Evolutionary conservation across 164 flowering plant genomes (phyloP).

Genomic region (Tetracentron sinense): DNA sequence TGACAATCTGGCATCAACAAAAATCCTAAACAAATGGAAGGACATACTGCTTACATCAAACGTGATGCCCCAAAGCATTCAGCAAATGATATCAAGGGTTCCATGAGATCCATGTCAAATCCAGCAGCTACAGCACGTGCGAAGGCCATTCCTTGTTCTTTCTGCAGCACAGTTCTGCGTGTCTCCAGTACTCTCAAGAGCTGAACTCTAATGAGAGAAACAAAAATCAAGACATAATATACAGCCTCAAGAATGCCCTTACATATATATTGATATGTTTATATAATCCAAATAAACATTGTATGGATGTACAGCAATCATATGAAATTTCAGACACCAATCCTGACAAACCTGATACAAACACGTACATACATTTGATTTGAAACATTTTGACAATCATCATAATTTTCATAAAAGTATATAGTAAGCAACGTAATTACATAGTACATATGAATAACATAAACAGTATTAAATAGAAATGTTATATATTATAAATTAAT

Average conservation of each 20-base stretch:
- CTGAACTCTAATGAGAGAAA: conserved; percentile 61
- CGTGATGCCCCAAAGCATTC: conserved; percentile 89
- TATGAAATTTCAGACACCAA: too few relatives aligned
- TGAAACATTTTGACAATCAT: too few relatives aligned
- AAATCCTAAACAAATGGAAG: background rate
- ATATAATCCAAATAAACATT: background rate
- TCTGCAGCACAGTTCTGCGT: conserved; percentile 67
- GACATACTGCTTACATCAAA: conserved; percentile 50
- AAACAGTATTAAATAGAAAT: too few relatives aligned
- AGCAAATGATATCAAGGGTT: conserved; percentile 66
- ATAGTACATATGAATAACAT: too few relatives aligned
- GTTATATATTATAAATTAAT: too few relatives aligned
- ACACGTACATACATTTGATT: too few relatives aligned
- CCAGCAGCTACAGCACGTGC: conserved; percentile 88
- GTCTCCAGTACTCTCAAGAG: conserved; percentile 73
- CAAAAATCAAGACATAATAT: too few relatives aligned
- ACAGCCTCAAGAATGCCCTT: conserved; percentile 17
- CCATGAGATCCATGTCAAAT: conserved; percentile 54
- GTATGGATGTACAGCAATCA: conserved; percentile 4
- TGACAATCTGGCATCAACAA: conserved; percentile 1
- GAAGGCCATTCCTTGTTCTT: conserved; percentile 93
- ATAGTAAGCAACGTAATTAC: too few relatives aligned
- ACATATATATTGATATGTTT: conserved; percentile 9
- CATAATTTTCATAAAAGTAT: too few relatives aligned
- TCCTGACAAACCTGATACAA: too few relatives aligned